Conservation (phyloP, 148 eudicot genomes). For the Camellia sinensis region DNA sequence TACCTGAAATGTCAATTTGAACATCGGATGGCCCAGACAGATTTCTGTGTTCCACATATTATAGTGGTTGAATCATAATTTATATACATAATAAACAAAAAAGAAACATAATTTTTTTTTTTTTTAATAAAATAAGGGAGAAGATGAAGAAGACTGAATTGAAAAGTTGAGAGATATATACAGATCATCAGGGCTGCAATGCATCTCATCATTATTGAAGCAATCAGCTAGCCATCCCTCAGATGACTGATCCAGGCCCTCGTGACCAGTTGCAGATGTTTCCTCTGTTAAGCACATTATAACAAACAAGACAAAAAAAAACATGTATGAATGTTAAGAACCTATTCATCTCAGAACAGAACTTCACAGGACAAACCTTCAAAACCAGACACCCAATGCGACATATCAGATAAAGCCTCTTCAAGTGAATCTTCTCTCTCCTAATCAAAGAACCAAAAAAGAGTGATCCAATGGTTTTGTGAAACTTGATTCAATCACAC, state of each 20-base stretch:
- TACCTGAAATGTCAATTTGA: slow-evolving; percentile 49
- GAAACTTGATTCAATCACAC: slow-evolving; percentile 5
- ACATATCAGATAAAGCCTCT: slow-evolving; percentile 48
- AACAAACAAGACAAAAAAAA: background rate
- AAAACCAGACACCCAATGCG: slow-evolving; percentile 65
- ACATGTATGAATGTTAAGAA: background rate
- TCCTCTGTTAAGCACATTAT: slow-evolving; percentile 37
- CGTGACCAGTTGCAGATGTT: slow-evolving; percentile 42
- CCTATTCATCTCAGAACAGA: background rate
- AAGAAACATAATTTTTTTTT: background rate
- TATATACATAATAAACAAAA: background rate
- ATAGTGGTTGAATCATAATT: background rate
- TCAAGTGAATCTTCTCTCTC: slow-evolving; percentile 56
- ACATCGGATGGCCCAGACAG: slow-evolving; percentile 38
- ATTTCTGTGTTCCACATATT: slow-evolving; percentile 31
- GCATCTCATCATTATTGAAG: slow-evolving; percentile 66
- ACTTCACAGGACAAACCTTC: slow-evolving; percentile 49
- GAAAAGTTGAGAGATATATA: slow-evolving; percentile 18
- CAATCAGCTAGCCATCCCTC: slow-evolving; percentile 93
- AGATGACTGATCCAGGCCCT: slow-evolving; percentile 58
- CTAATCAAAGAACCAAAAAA: slow-evolving; percentile 30
- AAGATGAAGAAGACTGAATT: background rate
- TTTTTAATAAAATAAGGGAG: background rate
- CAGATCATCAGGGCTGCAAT: slow-evolving; percentile 59
- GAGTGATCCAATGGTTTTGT: slow-evolving; percentile 1